phyloP scores from a whole-genome alignment of 2,329 filamentous ascomycete genomes.

The Fusarium continuum region DNA sequence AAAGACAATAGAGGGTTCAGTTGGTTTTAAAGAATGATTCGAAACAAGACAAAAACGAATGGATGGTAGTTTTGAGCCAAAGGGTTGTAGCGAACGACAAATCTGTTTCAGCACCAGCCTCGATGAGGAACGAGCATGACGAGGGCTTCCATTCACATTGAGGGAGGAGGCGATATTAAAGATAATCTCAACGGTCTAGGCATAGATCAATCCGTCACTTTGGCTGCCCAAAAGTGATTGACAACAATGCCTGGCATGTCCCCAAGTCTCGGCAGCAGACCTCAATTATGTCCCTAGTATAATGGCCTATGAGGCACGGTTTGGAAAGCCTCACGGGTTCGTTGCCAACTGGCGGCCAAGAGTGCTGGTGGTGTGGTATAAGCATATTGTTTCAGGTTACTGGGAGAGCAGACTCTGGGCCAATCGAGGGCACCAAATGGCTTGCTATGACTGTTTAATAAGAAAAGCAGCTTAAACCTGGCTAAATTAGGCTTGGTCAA shows the following conservation, averaged over 20 bases:
- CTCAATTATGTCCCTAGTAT: slow-evolving; percentile 31
- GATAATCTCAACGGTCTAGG: slow-evolving; percentile 4
- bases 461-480: slow-evolving; percentile 4
- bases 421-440: slow-evolving; percentile 22
- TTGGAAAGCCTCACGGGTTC: slow-evolving; percentile 11
- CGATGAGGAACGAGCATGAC: slow-evolving; percentile 27
- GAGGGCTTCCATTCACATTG: slow-evolving; percentile 1
- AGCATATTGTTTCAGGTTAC: slow-evolving; percentile 33
- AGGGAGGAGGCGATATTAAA: slow-evolving; percentile 33
- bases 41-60: slow-evolving; percentile 37
- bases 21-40: slow-evolving; percentile 26
- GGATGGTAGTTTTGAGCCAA: slow-evolving; percentile 26
- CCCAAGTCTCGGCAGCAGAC: slow-evolving; percentile 30
- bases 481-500: slow-evolving; percentile 8
- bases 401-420: slow-evolving; percentile 1
- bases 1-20: slow-evolving; percentile 24
- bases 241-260: slow-evolving; percentile 19
- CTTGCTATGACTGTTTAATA: slow-evolving; percentile 7
- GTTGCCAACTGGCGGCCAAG: slow-evolving; percentile 4
- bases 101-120: slow-evolving; percentile 31
- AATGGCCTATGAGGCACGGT: not conserved
- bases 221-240: slow-evolving; percentile 8
- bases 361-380: slow-evolving; percentile 21
- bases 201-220: slow-evolving; percentile 4
- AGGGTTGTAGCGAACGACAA: slow-evolving; percentile 19